Base-by-base conservation (phyloP, 2,329 filamentous ascomycete species). In the Didymosphaeria variabile region DNA sequence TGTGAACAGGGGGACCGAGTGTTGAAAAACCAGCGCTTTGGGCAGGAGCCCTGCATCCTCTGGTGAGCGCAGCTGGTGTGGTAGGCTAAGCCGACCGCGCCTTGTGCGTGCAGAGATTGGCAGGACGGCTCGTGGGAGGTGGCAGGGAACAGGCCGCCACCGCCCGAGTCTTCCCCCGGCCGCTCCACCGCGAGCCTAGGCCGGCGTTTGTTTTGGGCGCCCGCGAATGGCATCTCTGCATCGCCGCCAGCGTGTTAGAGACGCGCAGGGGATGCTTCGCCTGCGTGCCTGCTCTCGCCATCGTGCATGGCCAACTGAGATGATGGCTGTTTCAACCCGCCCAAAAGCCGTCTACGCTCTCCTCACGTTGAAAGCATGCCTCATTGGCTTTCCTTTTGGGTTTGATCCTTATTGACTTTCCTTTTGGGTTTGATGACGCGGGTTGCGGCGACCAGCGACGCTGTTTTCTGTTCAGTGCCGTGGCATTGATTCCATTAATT, bases 191-290 rank as follows among this genome's bases (percentile, higher is more conserved):
- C 32, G 26, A 44, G 44, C 44, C 31, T 44, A 45, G 57, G 21
- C 23, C 32, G 32, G 10, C 17, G 32, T 44, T 51, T 38, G 57
- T 54, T 59, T 54, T 31, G 12, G 2, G 6, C 9, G 13, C 3
- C 10, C 4, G 29, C 57, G 38, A 55, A 55, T 55, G 23, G 23
- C 36, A 46, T 15, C 42, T 31, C 40, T n/a, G 50, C 42, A 46
- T 32, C 6, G 55, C 62, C 67, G 68, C 70, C 67, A 66, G 64
- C 61, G 64, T 65, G 70, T 73, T 71, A 72, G 67, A 61, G 57
- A 62, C 19, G 17, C 23, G 9, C 49, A 53, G 49, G 57, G 56
- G 47, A 12, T 17, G 15, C 45, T 17, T 52, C 56, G 46, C 46
- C 32, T 57, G 23, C 19, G 21, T 19, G 55, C 49, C 56, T 12